A percentile compares a stretch with the other conserved stretches of the same genome.
These are phyloP conservation scores for Sanghuangporus sanghuang DNA, from an alignment of 1,284 basidiomycete genomes.

Conservation along the genomic window DNA sequence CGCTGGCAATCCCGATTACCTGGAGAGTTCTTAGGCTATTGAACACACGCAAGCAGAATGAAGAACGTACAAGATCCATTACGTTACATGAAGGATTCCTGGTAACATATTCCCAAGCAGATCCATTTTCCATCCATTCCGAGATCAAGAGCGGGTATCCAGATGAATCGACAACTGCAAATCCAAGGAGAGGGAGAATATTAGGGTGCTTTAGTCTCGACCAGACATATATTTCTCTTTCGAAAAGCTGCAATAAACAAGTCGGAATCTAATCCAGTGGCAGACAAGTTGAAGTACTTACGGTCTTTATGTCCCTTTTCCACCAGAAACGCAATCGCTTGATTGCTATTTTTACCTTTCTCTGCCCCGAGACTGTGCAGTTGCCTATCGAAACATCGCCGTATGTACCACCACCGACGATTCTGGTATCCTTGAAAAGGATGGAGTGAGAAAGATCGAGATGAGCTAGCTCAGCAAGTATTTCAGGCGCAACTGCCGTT, in stretches of 20 bases:
- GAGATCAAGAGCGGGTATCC: not conserved
- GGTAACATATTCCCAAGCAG: not conserved
- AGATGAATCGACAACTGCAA: not conserved
- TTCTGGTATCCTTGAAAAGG: not conserved
- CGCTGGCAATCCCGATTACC: constrained; percentile 1
- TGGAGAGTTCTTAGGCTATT: not conserved
- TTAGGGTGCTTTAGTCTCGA: constrained; percentile 10
- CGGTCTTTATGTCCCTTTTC: not conserved
- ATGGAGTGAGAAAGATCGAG: not conserved
- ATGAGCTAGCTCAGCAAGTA: not conserved
- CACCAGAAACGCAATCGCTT: constrained; percentile 2
- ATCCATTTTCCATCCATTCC: constrained; percentile 12
- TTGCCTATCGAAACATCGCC: not conserved
- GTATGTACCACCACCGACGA: not conserved
- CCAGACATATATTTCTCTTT: constrained; percentile 12
- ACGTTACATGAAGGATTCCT: not conserved
- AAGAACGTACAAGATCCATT: not conserved
- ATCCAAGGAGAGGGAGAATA: constrained; percentile 12
- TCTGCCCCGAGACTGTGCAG: not conserved
- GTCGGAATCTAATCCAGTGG: not conserved
- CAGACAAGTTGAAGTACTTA: not conserved
- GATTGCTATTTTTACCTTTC: not conserved
- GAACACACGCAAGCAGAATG: not conserved
- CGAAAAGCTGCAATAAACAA: not conserved
- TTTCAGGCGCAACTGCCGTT: not conserved